Percentiles rank a stretch among this genome's conserved stretches.
Conservation (phyloP, 352 stramenopile genomes). For the Globisporangium nunn region DNA sequence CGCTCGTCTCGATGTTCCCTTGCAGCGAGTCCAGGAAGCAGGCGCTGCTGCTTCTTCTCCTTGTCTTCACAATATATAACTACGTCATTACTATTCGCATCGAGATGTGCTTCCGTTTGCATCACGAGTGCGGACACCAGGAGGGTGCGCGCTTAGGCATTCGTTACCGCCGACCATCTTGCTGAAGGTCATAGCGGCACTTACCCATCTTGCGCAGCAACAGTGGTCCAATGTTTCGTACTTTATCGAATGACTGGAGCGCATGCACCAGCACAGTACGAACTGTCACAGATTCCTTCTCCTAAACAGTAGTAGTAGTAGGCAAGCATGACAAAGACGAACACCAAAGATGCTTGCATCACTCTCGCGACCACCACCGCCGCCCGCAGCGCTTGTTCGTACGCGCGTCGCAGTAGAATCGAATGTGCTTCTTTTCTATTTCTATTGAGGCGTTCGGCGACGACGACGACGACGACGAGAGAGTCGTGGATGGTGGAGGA, state of each 20-base stretch:
- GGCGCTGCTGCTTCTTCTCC: neutral
- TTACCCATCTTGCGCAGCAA: too few species aligned
- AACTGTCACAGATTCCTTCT: too few species aligned
- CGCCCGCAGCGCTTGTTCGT: too few species aligned
- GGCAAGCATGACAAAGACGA: too few species aligned
- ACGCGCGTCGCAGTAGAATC: slow-evolving; percentile 3
- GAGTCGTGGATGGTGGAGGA: slow-evolving; percentile 25
- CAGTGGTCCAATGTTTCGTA: slow-evolving; percentile 2
- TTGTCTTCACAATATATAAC: slow-evolving; percentile 11
- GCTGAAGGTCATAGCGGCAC: too few species aligned
- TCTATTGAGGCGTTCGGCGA: slow-evolving; percentile 8
- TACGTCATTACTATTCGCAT: slow-evolving; percentile 14
- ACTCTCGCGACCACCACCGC: too few species aligned
- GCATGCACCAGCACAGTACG: neutral
- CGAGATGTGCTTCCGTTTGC: neutral
- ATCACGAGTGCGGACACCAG: neutral
- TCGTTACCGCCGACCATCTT: too few species aligned
- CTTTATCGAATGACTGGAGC: slow-evolving; percentile 3
- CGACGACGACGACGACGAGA: too few species aligned
- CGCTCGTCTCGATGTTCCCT: neutral
- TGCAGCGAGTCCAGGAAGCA: neutral
- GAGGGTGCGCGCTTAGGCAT: neutral
- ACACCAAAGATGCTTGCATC: too few species aligned
- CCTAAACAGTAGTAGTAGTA: too few species aligned
- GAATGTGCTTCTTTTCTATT: slow-evolving; percentile 13